Base-by-base conservation (phyloP, 306 rosid genomes). In the Elaeagnus macrophylla region DNA sequence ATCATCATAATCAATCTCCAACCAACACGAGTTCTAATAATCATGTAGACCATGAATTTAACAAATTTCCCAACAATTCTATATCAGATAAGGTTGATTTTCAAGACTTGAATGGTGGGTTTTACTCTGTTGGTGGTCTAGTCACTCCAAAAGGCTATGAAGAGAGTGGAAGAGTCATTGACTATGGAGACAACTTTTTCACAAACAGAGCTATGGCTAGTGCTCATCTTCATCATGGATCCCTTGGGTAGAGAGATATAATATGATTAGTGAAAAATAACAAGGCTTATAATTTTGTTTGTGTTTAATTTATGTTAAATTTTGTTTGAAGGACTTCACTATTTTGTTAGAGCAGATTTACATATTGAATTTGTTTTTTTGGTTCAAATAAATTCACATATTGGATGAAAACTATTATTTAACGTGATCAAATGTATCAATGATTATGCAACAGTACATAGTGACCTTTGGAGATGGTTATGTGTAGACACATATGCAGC, bases 191-290 rank as follows among this genome's bases (percentile, higher is more conserved):
- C 13, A 72, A 38, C 20, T 47, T 69, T 41, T 41, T 56, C 56
- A 32, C 64, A 43, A 70, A 68, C 55, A 67, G 66, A 69, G 51
- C 65, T 40, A 59, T 69, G 73, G 69, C 77, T 67, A 5, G 32
- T 25, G 53, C 71, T 60, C 75, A 75, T 47, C 85, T 73, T 58
- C 78, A 77, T 67, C 75, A 75, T 59, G 70, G 87, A 55, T 25
- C 32, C 2, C 64, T 83, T 67, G 83, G 73, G 53, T 81, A 76
- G 75, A 76, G 41, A 35, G 4, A 9, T 44, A 10, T 10, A 19
- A 36, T 14, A 39, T 52, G 10, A 5, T 44, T 15, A 10, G 16
- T 12, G 41, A 39, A 9, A 45, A 44, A 48, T 32, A 50, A 9
- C 5, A 41, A 6, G 13, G 18, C 5, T 5, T 38, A 12, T 17